Evolutionary conservation across 2,329 filamentous ascomycete species (phyloP).

Genomic region (Neopestalotiopsis clavispora): DNA sequence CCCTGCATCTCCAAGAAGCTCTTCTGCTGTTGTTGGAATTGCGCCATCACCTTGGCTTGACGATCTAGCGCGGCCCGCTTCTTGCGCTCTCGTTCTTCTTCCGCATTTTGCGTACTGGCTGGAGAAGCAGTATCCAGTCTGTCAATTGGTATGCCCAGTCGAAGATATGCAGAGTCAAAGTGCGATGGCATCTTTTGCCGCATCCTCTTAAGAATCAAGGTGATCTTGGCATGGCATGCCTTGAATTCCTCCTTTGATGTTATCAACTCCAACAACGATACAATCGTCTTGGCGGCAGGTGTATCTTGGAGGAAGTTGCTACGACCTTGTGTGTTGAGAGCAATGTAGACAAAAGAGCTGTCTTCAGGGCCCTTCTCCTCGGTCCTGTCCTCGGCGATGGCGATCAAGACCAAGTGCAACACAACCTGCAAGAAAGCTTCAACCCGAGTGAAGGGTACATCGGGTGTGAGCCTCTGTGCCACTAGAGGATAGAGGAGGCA

Average conservation of each 20-base stretch:
- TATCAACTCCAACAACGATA: slow-evolving; percentile 66
- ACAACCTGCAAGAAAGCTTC: slow-evolving; percentile 93
- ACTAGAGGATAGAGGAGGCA: slow-evolving; percentile 81
- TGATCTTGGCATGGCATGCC: slow-evolving; percentile 82
- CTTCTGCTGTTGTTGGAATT: slow-evolving; percentile 97
- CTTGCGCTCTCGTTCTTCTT: slow-evolving; percentile 79
- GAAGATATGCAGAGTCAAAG: slow-evolving; percentile 71
- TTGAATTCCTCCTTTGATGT: slow-evolving; percentile 76
- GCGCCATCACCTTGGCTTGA: slow-evolving; percentile 94
- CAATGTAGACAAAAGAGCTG: slow-evolving; percentile 74
- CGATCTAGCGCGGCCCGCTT: slow-evolving; percentile 90
- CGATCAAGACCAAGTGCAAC: slow-evolving; percentile 84
- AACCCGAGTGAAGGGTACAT: slow-evolving; percentile 79
- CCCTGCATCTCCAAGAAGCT: slow-evolving; percentile 90
- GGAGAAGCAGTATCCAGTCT: slow-evolving; percentile 83
- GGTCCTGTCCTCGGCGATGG: slow-evolving; percentile 79
- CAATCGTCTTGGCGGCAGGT: slow-evolving; percentile 64
- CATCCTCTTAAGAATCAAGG: slow-evolving; percentile 81
- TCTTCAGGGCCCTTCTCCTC: slow-evolving; percentile 55
- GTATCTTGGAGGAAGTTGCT: slow-evolving; percentile 65
- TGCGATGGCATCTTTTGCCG: slow-evolving; percentile 78
- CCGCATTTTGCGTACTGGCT: slow-evolving; percentile 66
- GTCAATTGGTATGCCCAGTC: slow-evolving; percentile 72
- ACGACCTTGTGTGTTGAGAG: slow-evolving; percentile 67
- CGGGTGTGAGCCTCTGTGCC: slow-evolving; percentile 70